These are phyloP conservation scores for Amanita brunnescens DNA, from an alignment of 768 basidiomycete species.

Conservation along the genomic window DNA sequence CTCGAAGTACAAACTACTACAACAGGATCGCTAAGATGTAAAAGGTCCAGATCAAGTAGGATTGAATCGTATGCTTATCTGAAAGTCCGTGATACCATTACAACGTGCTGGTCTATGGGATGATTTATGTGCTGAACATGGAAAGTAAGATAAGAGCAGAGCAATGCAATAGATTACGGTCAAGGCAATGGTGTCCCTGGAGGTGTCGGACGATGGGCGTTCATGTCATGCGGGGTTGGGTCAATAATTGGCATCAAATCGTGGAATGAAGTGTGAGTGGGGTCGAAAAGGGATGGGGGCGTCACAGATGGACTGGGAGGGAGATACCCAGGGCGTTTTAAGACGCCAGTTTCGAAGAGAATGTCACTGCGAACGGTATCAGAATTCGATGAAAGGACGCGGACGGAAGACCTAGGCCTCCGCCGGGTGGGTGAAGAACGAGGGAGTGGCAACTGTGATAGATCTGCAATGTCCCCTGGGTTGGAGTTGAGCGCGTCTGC, in stretches of 20 bases:
- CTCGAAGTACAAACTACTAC: too few species aligned
- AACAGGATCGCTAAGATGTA: too few species aligned
- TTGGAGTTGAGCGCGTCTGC: conserved; percentile 28
- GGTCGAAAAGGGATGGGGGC: conserved; percentile 32
- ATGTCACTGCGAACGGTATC: conserved; percentile 4
- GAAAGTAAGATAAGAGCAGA: not conserved
- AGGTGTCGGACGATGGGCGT: not conserved
- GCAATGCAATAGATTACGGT: not conserved
- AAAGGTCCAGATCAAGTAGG: too few species aligned
- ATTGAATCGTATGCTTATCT: too few species aligned
- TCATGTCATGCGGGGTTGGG: not conserved
- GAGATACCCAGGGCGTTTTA: not conserved
- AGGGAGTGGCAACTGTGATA: conserved; percentile 44
- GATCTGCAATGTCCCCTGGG: conserved; percentile 51
- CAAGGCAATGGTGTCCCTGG: not conserved
- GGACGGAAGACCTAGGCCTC: conserved; percentile 39
- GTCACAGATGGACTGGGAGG: conserved; percentile 16
- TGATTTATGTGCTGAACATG: not conserved
- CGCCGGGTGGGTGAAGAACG: conserved; percentile 40
- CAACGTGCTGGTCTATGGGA: not conserved
- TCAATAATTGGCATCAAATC: conserved; percentile 45
- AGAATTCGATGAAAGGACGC: conserved; percentile 25
- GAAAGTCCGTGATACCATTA: not conserved
- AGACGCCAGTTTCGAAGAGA: not conserved
- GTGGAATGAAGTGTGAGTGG: conserved; percentile 42